Conservation (phyloP, 768 basidiomycete species). For the Thelephora aurantiotincta region DNA sequence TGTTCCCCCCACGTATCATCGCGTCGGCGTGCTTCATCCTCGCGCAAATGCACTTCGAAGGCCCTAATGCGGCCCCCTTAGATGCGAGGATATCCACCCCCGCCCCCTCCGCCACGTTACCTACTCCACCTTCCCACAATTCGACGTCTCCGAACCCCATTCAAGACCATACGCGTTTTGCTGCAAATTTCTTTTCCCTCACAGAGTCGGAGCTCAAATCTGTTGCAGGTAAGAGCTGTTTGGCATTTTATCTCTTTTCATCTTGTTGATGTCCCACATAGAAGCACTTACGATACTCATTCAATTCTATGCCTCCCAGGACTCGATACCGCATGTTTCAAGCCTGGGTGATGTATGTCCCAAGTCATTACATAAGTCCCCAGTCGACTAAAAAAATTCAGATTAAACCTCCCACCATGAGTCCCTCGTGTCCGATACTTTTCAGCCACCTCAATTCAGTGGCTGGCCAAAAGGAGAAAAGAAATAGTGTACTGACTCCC, state of each 20-base stretch:
- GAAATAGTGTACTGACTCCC: slow-evolving; percentile 4
- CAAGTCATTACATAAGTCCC: neutral
- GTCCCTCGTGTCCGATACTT: slow-evolving; percentile 10
- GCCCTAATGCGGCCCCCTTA: slow-evolving; percentile 58
- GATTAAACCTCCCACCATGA: slow-evolving; percentile 15
- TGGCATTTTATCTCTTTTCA: slow-evolving; percentile 1
- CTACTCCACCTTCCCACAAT: slow-evolving; percentile 70
- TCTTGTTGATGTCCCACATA: slow-evolving; percentile 14
- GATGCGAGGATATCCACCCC: slow-evolving; percentile 61
- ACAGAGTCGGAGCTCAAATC: slow-evolving; percentile 39
- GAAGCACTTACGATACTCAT: slow-evolving; percentile 42
- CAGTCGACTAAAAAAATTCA: slow-evolving; percentile 3
- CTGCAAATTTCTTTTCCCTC: slow-evolving; percentile 53
- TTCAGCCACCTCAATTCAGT: slow-evolving; percentile 12
- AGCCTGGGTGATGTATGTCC: slow-evolving; percentile 26
- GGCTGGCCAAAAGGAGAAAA: neutral
- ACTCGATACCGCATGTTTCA: slow-evolving; percentile 35
- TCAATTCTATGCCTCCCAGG: slow-evolving; percentile 20
- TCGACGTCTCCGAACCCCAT: slow-evolving; percentile 51
- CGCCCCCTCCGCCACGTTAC: slow-evolving; percentile 62
- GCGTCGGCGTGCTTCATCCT: slow-evolving; percentile 70
- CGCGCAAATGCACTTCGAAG: slow-evolving; percentile 58
- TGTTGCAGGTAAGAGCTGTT: slow-evolving; percentile 39
- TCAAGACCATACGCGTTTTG: slow-evolving; percentile 31
- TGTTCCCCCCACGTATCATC: slow-evolving; percentile 54